A percentile compares a stretch with the other conserved stretches of the same genome.
Evolutionary conservation across 2,329 filamentous ascomycete species (phyloP).

Genomic region (Colletotrichum costaricense): DNA sequence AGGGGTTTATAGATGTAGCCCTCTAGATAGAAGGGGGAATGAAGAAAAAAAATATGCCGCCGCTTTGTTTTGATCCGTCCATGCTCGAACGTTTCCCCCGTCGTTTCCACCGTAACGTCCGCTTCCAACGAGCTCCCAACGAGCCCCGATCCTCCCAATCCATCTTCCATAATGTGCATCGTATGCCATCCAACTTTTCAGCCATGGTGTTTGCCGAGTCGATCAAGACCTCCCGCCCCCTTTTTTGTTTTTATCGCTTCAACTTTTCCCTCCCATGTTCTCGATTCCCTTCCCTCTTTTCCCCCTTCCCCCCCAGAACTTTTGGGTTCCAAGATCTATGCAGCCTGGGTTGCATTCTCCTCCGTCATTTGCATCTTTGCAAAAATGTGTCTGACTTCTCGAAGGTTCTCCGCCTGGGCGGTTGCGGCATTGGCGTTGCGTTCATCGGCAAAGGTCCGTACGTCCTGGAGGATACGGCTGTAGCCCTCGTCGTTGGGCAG

Average conservation of each 20-base stretch:
- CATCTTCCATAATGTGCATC: not conserved
- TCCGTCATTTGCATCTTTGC: constrained; percentile 60
- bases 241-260: not conserved
- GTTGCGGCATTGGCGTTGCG: constrained; percentile 72
- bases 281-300: too few species aligned
- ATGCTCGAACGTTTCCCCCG: not conserved
- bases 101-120: not conserved
- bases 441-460: constrained; percentile 85
- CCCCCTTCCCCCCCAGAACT: not conserved
- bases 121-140: not conserved
- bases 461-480: constrained; percentile 77
- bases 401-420: constrained; percentile 72
- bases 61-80: not conserved
- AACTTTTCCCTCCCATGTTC: not conserved
- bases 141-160: too few species aligned
- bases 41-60: not conserved
- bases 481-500: constrained; percentile 84
- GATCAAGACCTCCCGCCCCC: not conserved
- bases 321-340: not conserved
- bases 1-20: not conserved
- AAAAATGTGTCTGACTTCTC: constrained; percentile 81
- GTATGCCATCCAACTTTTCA: not conserved
- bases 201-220: not conserved
- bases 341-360: not conserved
- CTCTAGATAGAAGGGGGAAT: not conserved